Evolutionary conservation across 1,139 yeast genomes (phyloP), one percentile per base, ranked within the genome.

Genomic region (Hansenula sp.): DNA sequence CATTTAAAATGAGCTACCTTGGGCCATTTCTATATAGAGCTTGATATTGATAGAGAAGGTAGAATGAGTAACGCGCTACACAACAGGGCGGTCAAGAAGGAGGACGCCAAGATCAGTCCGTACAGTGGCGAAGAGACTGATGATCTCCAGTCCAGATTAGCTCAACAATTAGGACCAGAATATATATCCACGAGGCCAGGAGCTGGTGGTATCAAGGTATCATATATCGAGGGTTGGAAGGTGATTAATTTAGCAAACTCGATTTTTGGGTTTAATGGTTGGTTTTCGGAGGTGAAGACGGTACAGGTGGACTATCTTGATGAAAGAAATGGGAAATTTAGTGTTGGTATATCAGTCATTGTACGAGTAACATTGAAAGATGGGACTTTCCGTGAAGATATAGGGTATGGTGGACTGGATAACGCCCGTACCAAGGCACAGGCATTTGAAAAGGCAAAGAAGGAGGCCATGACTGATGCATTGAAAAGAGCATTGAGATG

Each of bases 161-260:
- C 78, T 47, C 77, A 75, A 51, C 79, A 79, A 24, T 67, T 89
- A 27, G 98, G 98, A 0, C 97, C 97, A 0, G 97, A 90, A 60
- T 90, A 79, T 55, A 81, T 92, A 26, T 80, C 95, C 31, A 77
- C 78, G 37, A 71, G 97, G 32, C 82, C 90, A 2, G 94, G 90
- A 1, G 88, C 82, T 22, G 88, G 88, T 3, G 81, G 83, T 8
- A 70, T 70, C 33, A 68, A 73, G 39, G 87, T 84, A 6, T 79
- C 84, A 2, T 84, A 84, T 52, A 71, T 84, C 25, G 92, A 83
- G 61, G 95, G 94, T 1, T 83, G 90, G 89, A 80, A 77, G 55
- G 90, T 85, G 3, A 72, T 85, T 33, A 82, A 82, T 55, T 61
- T 85, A 36, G 94, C 95, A 14, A 85, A 85, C 53, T 84, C 81